Evolutionary conservation across 768 basidiomycete species (phyloP), one percentile per base, ranked within the genome.

Genomic region (Tricholoma furcatifolium): DNA sequence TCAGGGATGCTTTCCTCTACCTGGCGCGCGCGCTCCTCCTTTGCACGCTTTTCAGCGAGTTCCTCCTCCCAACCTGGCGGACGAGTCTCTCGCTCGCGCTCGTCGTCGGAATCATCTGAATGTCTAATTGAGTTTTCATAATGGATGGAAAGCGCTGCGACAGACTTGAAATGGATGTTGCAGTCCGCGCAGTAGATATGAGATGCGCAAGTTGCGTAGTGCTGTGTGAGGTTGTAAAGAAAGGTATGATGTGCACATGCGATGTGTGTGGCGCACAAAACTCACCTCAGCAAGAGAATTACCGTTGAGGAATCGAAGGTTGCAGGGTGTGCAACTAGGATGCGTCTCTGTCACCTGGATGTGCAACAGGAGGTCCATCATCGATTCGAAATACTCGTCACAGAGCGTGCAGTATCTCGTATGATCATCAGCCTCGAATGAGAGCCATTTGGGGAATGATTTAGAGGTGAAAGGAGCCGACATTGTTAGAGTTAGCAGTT

Each of bases 1-100:
- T 15, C 20, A 23, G 43, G 10, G 11, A 57, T 27, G 17, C 27
- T 15, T 12, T 57, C 55, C 24, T 57, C 55, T 0, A 39, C 45
- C 11, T 49, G 47, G 4, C 35, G 31, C 14, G 40, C 35, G 3
- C 55, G 36, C 14, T 43, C 46, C 11, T 38, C 51, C 31, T n/a
- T 48, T 7, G 53, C 51, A 6, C 31, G 43, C 6, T 40, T 21
- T 1, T 32, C 46, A 11, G 51, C 51, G 7, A 57, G 30, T 2
- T 53, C 55, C 17, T 57, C 55, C 31, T 57, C 55, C 55, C 51
- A 57, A 3, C 55, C 55, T 7, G 34, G 40, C 4, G 55, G 44
- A 27, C n/a, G 24, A 17, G 31, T 18, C 15, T 53, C 45, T 8
- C 27, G 42, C 12, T 51, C 51, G 6, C 47, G 39, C 1, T 45